Conservation (phyloP, 495 filamentous ascomycete species). For the Achaetomiella virescens region DNA sequence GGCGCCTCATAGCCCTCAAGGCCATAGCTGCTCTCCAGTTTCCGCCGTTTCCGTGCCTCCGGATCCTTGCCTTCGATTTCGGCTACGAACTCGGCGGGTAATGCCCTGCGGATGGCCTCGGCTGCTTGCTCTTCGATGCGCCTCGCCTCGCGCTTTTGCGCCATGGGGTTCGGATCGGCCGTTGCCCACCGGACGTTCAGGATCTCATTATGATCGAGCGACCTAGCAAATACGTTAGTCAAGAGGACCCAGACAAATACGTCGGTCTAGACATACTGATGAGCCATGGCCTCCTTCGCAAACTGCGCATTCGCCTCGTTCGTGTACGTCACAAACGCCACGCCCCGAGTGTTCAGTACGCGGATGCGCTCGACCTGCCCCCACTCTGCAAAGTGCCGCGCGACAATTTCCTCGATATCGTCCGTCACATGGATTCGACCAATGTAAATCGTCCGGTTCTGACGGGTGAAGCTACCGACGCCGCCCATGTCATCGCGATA, state of each 20-base stretch:
- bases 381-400: slow-evolving; percentile 91
- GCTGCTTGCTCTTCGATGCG: slow-evolving; percentile 96
- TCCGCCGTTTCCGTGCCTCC: slow-evolving; percentile 77
- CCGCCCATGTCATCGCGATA: slow-evolving; percentile 97
- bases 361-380: slow-evolving; percentile 81
- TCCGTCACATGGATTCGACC: slow-evolving; percentile 94
- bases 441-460: slow-evolving; percentile 88
- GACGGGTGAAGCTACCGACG: slow-evolving; percentile 81
- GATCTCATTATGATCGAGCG: slow-evolving; percentile 73
- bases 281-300: slow-evolving; percentile 83
- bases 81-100: slow-evolving; percentile 88
- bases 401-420: slow-evolving; percentile 95
- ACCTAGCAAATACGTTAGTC: slow-evolving; percentile 1
- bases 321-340: slow-evolving; percentile 84
- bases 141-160: slow-evolving; percentile 85
- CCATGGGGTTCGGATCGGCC: slow-evolving; percentile 89
- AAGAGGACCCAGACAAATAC: slow-evolving; percentile 29
- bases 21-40: slow-evolving; percentile 85
- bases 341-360: slow-evolving; percentile 84
- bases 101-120: slow-evolving; percentile 80
- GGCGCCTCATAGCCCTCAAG: slow-evolving; percentile 89
- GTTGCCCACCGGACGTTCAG: slow-evolving; percentile 97
- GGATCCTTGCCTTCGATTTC: slow-evolving; percentile 91
- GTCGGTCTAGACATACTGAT: slow-evolving; percentile 47
- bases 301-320: slow-evolving; percentile 86